Base-by-base conservation (phyloP, 1,284 basidiomycete species). In the Irpex sp. region DNA sequence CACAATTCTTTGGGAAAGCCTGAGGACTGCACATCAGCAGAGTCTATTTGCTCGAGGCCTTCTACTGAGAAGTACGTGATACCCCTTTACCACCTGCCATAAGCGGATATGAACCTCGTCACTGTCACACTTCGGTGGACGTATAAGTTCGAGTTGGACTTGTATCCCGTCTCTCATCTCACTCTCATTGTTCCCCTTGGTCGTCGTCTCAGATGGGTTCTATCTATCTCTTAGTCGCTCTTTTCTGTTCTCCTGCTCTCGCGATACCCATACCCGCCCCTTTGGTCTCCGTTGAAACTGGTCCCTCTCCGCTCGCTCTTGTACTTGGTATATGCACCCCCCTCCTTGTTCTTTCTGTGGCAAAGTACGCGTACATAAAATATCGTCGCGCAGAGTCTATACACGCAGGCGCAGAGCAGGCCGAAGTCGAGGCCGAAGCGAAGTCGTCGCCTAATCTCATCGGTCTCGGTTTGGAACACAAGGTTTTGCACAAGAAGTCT, bases 341-440 rank as follows among this genome's bases (percentile, higher is more conserved):
- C 3, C 64, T 67, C 37, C 36, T 65, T 31, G 15, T 67, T 37
- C 62, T 67, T 19, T 62, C 60, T 11, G 13, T 48, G 8, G 17
- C 61, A 51, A 67, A 67, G 49, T 44, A 56, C n/a, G 21, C 48
- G 11, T 67, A 67, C 44, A 26, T 67, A 21, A 61, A 58, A 21
- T 64, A 65, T 37, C 62, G 66, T 5, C 66, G 66, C 13, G 64
- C 64, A 1, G 64, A 64, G 31, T 62, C 64, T 13, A 67, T 67
- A 8, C 66, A 67, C 56, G 5, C 54, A 15, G 19, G 40, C 5
- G 54, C 31, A n/a, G 49, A n/a, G n/a, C 19, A 56, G 6, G 54
- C 52, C 37, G 51, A 58, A 40, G 34, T 40, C 38, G 49, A 62
- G 40, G 34, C 56, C 38, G 49, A 62, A 58, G 47, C 11, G 1